phyloP scores from a whole-genome alignment of 208 protist genomes.

The Wallacemonas sp. region DNA sequence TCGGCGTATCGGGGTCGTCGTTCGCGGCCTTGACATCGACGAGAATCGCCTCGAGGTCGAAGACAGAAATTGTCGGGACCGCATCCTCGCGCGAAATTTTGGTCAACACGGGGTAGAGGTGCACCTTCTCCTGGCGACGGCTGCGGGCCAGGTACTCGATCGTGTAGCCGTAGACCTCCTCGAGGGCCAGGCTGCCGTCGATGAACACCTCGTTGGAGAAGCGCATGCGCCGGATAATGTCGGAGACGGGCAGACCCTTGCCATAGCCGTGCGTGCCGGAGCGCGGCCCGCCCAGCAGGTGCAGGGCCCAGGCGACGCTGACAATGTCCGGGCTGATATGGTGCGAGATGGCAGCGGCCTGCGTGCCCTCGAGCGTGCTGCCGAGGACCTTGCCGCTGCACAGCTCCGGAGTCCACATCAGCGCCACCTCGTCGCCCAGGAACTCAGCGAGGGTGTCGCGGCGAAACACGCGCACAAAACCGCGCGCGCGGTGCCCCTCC shows the following conservation, averaged over 20 bases:
- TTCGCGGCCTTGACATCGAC: constrained; percentile 77
- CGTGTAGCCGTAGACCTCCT: constrained; percentile 85
- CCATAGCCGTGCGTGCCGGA: constrained; percentile 73
- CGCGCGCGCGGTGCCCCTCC: constrained; percentile 70
- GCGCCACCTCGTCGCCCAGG: constrained; percentile 62
- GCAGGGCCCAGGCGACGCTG: constrained; percentile 87
- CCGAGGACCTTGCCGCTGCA: constrained; percentile 86
- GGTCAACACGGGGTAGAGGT: constrained; percentile 81
- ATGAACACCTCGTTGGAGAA: constrained; percentile 82
- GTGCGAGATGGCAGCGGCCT: constrained; percentile 62
- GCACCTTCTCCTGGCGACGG: constrained; percentile 45
- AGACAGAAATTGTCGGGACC: constrained; percentile 88
- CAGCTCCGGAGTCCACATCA: constrained; percentile 84
- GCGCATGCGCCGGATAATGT: constrained; percentile 79
- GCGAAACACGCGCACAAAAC: constrained; percentile 78
- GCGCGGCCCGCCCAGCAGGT: constrained; percentile 75
- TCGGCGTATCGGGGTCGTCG: constrained; percentile 64
- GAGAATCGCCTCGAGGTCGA: constrained; percentile 86
- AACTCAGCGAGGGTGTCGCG: constrained; percentile 58
- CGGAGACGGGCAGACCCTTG: constrained; percentile 78
- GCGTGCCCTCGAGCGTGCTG: constrained; percentile 70
- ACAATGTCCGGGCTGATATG: constrained; percentile 88
- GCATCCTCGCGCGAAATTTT: constrained; percentile 87
- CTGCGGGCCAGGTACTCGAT: constrained; percentile 57
- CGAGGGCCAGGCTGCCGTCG: constrained; percentile 69